A percentile compares a stretch with the other conserved stretches of the same genome.
Evolutionary conservation across 2,329 filamentous ascomycete genomes (phyloP).

Genomic region (Hypoxylon rubiginosum): DNA sequence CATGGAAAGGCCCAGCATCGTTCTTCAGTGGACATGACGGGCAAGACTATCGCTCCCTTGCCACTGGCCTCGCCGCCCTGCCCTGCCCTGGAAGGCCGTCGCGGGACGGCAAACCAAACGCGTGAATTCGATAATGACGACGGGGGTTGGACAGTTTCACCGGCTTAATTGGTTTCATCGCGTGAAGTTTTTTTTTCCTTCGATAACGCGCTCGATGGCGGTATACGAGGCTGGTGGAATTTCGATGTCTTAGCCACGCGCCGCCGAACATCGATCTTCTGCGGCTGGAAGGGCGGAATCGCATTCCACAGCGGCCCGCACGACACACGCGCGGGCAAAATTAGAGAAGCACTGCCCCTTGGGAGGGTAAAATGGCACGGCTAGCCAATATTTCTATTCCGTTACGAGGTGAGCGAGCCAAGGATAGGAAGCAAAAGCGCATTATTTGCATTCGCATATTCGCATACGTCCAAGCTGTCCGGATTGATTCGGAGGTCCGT

Average conservation of each 20-base stretch:
- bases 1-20: constrained; percentile 17
- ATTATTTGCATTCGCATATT: neutral
- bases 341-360: constrained; percentile 23
- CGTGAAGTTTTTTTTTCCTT: constrained; percentile 7
- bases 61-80: constrained; percentile 25
- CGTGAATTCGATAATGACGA: constrained; percentile 42
- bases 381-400: constrained; percentile 24
- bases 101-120: constrained; percentile 19
- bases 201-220: constrained; percentile 3
- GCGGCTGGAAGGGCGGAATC: constrained; percentile 36
- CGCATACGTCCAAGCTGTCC: neutral
- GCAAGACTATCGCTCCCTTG: constrained; percentile 32
- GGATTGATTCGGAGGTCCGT: neutral
- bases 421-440: neutral
- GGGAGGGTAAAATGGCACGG: constrained; percentile 21
- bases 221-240: constrained; percentile 40
- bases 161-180: constrained; percentile 28
- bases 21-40: constrained; percentile 34
- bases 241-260: constrained; percentile 47
- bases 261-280: constrained; percentile 35
- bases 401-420: neutral
- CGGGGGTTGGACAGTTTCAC: constrained; percentile 38
- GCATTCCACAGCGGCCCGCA: constrained; percentile 31
- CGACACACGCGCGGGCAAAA: constrained; percentile 23
- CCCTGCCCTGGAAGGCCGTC: constrained; percentile 33